phyloP scores from a whole-genome alignment of 1,284 basidiomycete genomes.

The Thelephora terrestris region DNA sequence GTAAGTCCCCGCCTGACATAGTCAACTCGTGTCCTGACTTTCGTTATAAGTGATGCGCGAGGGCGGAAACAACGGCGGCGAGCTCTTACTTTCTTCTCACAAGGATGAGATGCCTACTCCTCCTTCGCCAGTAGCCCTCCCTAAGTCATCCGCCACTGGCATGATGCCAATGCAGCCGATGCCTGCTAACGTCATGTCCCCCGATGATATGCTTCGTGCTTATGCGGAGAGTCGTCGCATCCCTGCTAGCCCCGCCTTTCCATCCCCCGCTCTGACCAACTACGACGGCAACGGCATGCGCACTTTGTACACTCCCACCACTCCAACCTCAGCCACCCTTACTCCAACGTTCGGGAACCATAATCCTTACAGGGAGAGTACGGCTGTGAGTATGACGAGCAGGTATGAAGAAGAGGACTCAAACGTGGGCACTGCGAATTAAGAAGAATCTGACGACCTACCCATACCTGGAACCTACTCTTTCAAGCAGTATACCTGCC shows the following conservation, averaged over 20 bases:
- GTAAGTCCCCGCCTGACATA: constrained; percentile 28
- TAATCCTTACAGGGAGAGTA: constrained; percentile 24
- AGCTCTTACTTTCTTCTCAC: constrained; percentile 29
- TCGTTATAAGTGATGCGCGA: constrained; percentile 52
- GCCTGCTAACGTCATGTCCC: constrained; percentile 43
- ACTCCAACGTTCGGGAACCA: constrained; percentile 5
- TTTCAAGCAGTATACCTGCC: too few species aligned
- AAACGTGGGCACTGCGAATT: constrained; percentile 25
- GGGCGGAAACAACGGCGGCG: constrained; percentile 27
- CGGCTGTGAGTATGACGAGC: constrained; percentile 21
- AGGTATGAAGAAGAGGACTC: constrained; percentile 23
- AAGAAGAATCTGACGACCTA: constrained; percentile 3
- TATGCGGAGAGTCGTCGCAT: constrained; percentile 51
- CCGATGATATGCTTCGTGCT: constrained; percentile 66
- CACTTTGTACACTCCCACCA: constrained; percentile 25
- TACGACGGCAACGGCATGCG: constrained; percentile 26
- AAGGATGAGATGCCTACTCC: constrained; percentile 18
- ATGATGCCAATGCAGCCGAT: constrained; percentile 36
- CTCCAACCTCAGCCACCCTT: constrained; percentile 8
- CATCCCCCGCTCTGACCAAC: constrained; percentile 16
- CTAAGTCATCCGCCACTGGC: constrained; percentile 28
- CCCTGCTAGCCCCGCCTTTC: constrained; percentile 16
- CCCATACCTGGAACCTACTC: too few species aligned
- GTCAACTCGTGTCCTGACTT: constrained; percentile 2
- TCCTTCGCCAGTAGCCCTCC: constrained; percentile 23